phyloP scores from a whole-genome alignment of 148 eudicot species.

The Fagopyrum esculentum region DNA sequence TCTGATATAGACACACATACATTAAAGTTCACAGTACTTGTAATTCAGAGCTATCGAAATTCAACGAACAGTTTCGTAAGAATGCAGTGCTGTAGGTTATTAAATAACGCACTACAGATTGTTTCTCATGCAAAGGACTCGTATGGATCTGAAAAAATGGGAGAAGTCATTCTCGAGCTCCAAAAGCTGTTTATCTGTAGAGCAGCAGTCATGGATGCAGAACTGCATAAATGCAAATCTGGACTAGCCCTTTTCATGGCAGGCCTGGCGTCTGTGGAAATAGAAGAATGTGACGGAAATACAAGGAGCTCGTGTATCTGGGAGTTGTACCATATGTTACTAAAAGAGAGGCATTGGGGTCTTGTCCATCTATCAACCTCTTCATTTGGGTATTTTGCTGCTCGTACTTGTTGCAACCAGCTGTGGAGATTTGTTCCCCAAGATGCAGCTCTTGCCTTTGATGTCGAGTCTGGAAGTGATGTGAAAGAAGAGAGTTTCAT shows the following conservation, averaged over 20 bases:
- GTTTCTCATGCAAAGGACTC: conserved; percentile 51
- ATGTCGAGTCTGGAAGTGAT: conserved; percentile 45
- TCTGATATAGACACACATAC: conserved; percentile 52
- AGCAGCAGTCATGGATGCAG: conserved; percentile 28
- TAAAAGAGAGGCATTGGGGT: conserved; percentile 89
- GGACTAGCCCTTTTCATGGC: conserved; percentile 73
- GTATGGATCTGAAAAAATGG: conserved; percentile 60
- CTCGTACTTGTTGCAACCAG: conserved; percentile 65
- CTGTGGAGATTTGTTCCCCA: conserved; percentile 88
- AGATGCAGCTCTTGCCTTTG: conserved; percentile 87
- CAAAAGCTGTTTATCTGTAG: conserved; percentile 50
- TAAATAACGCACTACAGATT: conserved; percentile 57
- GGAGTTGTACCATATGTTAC: conserved; percentile 70
- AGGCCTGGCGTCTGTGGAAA: conserved; percentile 54
- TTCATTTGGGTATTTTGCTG: conserved; percentile 87
- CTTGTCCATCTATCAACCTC: conserved; percentile 59
- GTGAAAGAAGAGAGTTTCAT: conserved; percentile 63
- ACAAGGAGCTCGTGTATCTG: conserved; percentile 46
- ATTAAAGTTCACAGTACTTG: conserved; percentile 43
- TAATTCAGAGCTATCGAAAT: conserved; percentile 37
- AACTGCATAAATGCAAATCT: conserved; percentile 61
- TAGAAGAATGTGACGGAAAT: conserved; percentile 43
- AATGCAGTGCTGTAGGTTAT: conserved; percentile 40
- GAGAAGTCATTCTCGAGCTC: conserved; percentile 60
- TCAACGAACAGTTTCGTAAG: conserved; percentile 32